Conservation (phyloP, 371 early-diverging fungal genomes). For the Circinella minor region DNA sequence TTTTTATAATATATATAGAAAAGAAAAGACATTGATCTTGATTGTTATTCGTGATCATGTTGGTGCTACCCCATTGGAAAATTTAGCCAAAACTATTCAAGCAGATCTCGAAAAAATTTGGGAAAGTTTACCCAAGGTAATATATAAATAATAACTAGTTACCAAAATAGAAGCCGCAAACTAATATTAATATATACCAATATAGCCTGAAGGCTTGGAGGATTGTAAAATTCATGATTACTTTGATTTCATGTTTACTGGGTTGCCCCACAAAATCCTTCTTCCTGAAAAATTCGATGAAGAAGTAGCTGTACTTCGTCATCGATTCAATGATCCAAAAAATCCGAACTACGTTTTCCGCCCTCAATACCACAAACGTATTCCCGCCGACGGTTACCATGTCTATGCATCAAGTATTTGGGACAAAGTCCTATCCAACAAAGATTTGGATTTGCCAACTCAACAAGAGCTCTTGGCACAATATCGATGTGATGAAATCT, state of each 20-base stretch:
- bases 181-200: too few species aligned
- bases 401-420: constrained; percentile 91
- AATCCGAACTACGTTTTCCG: constrained; percentile 84
- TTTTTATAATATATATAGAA: constrained; percentile 30
- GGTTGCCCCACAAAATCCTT: constrained; percentile 91
- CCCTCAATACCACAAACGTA: constrained; percentile 86
- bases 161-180: background rate
- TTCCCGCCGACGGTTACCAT: constrained; percentile 96
- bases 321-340: constrained; percentile 76
- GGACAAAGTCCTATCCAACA: constrained; percentile 92
- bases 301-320: constrained; percentile 70
- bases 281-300: constrained; percentile 85
- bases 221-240: constrained; percentile 82
- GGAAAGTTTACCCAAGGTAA: constrained; percentile 83
- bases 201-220: constrained; percentile 81
- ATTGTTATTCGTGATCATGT: constrained; percentile 97
- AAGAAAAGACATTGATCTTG: constrained; percentile 87
- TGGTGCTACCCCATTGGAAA: constrained; percentile 84
- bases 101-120: constrained; percentile 92
- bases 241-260: constrained; percentile 92
- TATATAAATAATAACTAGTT: too few species aligned
- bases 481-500: constrained; percentile 98
- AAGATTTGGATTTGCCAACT: constrained; percentile 96
- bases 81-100: constrained; percentile 78
- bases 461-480: constrained; percentile 97